Evolutionary conservation across 345 rosid genomes (phyloP).

Genomic region (Corchorus capsularis): DNA sequence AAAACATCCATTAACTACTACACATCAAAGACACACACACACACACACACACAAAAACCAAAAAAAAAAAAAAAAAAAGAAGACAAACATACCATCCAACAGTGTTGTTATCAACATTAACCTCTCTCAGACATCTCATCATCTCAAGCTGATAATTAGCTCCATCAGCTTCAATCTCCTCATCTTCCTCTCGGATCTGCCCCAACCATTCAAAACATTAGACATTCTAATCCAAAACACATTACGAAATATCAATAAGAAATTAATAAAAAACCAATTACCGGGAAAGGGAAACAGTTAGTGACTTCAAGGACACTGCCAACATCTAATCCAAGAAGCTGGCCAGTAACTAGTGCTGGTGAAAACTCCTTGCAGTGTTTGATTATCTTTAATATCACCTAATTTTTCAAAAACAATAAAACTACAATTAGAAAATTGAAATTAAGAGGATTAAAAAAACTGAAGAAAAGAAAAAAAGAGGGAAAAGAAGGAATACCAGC

Average conservation of each 20-base stretch:
- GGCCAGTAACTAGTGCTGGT: constrained; percentile 94
- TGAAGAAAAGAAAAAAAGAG: background rate
- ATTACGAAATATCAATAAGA: background rate
- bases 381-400: constrained; percentile 91
- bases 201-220: background rate
- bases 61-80: background rate
- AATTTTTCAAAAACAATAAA: constrained; percentile 3
- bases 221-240: background rate
- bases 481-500: constrained; percentile 48
- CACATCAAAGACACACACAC: background rate
- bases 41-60: no score
- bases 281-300: constrained; percentile 99
- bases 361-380: constrained; percentile 98
- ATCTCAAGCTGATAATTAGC: constrained; percentile 99
- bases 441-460: background rate
- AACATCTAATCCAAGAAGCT: constrained; percentile 97
- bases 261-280: constrained; percentile 23
- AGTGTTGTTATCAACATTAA: constrained; percentile 96
- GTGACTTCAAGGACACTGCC: constrained; percentile 99
- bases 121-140: constrained; percentile 99
- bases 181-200: constrained; percentile 88
- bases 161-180: constrained; percentile 98
- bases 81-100: constrained; percentile 77
- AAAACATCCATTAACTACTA: background rate
- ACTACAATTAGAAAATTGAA: background rate